Evolutionary conservation across 345 rosid species (phyloP), one percentile per base, ranked within the genome.

Genomic region (Gossypium bickii): DNA sequence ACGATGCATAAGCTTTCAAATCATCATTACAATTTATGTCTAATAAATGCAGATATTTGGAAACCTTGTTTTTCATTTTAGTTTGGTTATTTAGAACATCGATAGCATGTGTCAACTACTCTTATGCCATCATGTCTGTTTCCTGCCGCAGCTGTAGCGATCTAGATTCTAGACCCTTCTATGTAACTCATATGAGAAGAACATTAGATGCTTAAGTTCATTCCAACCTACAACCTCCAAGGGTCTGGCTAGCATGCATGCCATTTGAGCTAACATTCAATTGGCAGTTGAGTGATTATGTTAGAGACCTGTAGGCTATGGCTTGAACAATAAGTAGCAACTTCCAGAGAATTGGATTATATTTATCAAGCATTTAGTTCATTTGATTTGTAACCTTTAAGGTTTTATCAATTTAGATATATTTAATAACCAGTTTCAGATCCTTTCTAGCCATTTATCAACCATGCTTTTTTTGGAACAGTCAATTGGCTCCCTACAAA

Each of bases 401-500:
- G 38, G 64, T 7, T 11, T 59, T 12, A 59, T 24, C 63, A 24
- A 16, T 56, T 56, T 56, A 20, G 60, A 56, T 55, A 55, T 56
- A 18, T 64, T 18, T 64, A 9, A 3, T 5, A 44, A 20, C 12
- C 27, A 12, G 12, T 58, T 44, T 62, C 59, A 51, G 62, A 53
- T 74, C 38, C 20, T 53, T 43, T 16, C 20, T 29, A 12, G 3
- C 12, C 24, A 9, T 45, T 67, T 18, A 47, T 25, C 15, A 47
- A 67, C 25, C 57, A 44, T 77, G 12, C 16, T 71, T 60, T 63
- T 65, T 13, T 45, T 41, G 76, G 65, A 59, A 76, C 86, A 83
- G 86, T 55, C 83, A 38, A 80, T 83, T 18, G 86, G 86, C 3
- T 80, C 86, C 66, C 71, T 83, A 64, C 86, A 83, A 76, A 83